Evolutionary conservation across 202 grass and related monocot species (phyloP), one percentile per base, ranked within the genome.

Genomic region (Panicum hallii): DNA sequence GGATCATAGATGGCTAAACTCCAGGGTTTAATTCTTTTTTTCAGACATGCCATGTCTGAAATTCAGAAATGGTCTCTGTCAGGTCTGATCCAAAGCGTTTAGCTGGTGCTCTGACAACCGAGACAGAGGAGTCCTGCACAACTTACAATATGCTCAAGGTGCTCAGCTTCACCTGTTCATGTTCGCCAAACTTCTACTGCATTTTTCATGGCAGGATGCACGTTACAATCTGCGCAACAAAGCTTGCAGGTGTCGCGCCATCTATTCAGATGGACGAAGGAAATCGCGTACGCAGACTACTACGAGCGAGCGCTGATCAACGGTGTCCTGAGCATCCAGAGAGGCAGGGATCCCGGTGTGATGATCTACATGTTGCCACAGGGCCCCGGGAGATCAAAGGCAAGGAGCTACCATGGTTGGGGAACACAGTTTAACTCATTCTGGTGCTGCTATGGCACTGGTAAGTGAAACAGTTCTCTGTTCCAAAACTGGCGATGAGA

Each of bases 111-210:
- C 84, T 99, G 22, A 89, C 78, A 75, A 96, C 91, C 32, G 93
- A 99, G 83, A 96, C 72, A 6, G 93, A 99, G 80, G 97, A 99
- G 63, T 99, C 93, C 0, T 99, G 97, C 47, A 96, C 97, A 8
- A 96, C 97, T 2, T 94, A 96, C 91, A 99, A 99, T 63, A 99
- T 96, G 93, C 93, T 99, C 26, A 99, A 99, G 93, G 97, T 99
- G 82, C 20, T 61, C 36, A 63, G 82, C 20, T 61, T 54, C 36
- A 57, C 10, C n/a, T 46, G 81, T 7, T 65, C 52, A 16, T 66
- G 1, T 43, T 64, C 48, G 56, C 58, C 63, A 46, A 17, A 69
- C 75, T 22, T 38, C 9, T 63, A 3, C 8, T 34, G 3, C 1
- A 16, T 28, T 56, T 58, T 63, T 48, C 8, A 14, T 82, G 34